Evolutionary conservation across 2,329 filamentous ascomycete species (phyloP).

Genomic region (Oidium heveae): DNA sequence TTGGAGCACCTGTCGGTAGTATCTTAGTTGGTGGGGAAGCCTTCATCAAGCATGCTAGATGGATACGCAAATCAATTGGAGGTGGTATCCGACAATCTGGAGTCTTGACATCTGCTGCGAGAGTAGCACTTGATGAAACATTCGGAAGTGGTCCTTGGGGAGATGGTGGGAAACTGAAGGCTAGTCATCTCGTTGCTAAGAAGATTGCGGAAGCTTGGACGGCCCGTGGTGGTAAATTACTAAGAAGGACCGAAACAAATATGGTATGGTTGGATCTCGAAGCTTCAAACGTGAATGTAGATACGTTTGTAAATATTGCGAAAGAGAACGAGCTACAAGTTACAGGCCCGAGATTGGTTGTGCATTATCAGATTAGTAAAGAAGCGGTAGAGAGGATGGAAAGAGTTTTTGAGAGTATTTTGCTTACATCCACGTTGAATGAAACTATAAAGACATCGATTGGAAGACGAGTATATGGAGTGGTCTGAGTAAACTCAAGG

Average conservation of each 20-base stretch:
- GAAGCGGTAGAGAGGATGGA: conserved; percentile 27
- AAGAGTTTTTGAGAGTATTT: conserved; percentile 11
- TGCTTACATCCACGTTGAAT: neutral
- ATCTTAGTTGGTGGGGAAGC: conserved; percentile 37
- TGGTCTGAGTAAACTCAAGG: neutral
- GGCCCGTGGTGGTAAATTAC: conserved; percentile 31
- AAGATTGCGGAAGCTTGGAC: conserved; percentile 35
- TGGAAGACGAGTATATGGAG: neutral
- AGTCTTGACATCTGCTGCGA: conserved; percentile 47
- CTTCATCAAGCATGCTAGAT: conserved; percentile 37
- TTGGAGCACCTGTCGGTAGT: conserved; percentile 59
- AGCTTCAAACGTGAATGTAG: conserved; percentile 23
- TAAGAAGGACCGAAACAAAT: conserved; percentile 40
- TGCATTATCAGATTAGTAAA: conserved; percentile 45
- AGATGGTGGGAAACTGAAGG: conserved; percentile 33
- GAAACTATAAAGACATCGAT: neutral
- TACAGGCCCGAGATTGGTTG: conserved; percentile 30
- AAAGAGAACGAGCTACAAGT: conserved; percentile 29
- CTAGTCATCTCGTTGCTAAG: conserved; percentile 36
- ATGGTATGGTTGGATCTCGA: conserved; percentile 50
- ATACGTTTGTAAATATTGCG: conserved; percentile 27
- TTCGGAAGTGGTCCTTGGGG: conserved; percentile 34
- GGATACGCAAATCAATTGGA: conserved; percentile 58
- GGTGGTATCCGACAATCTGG: conserved; percentile 57
- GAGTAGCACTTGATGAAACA: conserved; percentile 55